Base-by-base conservation (phyloP, 495 filamentous ascomycete genomes). In the Opeltia flavorubescens region DNA sequence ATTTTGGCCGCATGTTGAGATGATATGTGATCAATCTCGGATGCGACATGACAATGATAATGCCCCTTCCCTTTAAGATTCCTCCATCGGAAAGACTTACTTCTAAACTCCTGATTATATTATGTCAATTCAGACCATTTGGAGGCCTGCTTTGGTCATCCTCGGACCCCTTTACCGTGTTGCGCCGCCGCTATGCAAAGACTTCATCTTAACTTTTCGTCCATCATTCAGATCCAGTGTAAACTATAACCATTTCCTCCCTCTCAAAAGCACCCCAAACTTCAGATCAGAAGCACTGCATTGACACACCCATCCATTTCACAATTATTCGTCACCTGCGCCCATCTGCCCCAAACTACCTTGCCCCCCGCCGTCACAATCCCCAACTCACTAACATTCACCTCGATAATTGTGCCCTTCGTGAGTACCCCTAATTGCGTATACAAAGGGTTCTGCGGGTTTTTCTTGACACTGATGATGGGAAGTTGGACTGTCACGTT, bases 401-500 rank as follows among this genome's bases (percentile, higher is more conserved):
- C 88, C 66, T 98, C 91, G 54, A 94, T 76, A 48, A 95, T 84
- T 8, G 91, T 95, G 43, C 91, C 91, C 67, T 89, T 91, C 25
- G 86, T 94, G 54, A 98, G 59, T 5, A 96, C 91, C 49, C 91
- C 91, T 15, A 96, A 70, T 55, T 94, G 89, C 4, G 93, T 96
- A 62, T 86, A 96, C 62, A 95, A 77, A 2, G 86, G 87, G 60
- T 84, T 89, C 67, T 91, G 85, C 9, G 91, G 91, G 68, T 95
- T 98, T 81, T 99, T 96, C 74, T 96, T 96, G 54, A 99, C 91
- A 35, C 74, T 74, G 44, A 98, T 75, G 47, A 98, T 95, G 13
- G 89, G 91, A 17, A 98, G 66, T 55, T 98, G 89, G 7, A 96
- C 85, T 2, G 87, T 94, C 13, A 94, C 87, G 41, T 74, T 80